Conservation (phyloP, 805 yeast genomes). For the Metschnikowia cubensis region DNA sequence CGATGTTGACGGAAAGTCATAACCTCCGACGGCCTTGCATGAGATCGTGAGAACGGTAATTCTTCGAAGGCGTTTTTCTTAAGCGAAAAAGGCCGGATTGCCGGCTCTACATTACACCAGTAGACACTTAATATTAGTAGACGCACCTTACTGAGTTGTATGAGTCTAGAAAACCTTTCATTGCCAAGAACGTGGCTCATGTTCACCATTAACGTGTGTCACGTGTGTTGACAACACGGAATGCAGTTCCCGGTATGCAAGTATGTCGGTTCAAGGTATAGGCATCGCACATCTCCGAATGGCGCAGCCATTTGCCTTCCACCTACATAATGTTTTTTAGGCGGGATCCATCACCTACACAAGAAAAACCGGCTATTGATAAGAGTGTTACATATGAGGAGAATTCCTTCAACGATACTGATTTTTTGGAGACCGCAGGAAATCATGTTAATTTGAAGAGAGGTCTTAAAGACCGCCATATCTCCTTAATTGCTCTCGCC, state of each 20-base stretch:
- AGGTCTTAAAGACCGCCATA: constrained; percentile 47
- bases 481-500: constrained; percentile 50
- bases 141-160: neutral
- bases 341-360: neutral
- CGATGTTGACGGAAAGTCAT: constrained; percentile 16
- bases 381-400: constrained; percentile 6
- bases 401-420: constrained; percentile 5
- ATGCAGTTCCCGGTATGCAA: neutral
- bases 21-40: constrained; percentile 15
- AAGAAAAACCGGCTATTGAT: neutral
- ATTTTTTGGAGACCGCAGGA: constrained; percentile 9
- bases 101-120: constrained; percentile 12
- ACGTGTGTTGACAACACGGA: constrained; percentile 7
- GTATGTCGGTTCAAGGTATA: neutral
- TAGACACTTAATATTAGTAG: no score
- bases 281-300: neutral
- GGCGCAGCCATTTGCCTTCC: neutral
- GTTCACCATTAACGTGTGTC: neutral
- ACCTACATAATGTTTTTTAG: constrained; percentile 4
- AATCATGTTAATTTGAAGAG: constrained; percentile 33
- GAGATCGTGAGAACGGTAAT: constrained; percentile 19
- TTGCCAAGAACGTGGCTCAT: neutral
- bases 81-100: constrained; percentile 12
- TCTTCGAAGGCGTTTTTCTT: constrained; percentile 12
- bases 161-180: neutral